phyloP scores from a whole-genome alignment of 352 stramenopile species.

The Phytophthora podocarpi region DNA sequence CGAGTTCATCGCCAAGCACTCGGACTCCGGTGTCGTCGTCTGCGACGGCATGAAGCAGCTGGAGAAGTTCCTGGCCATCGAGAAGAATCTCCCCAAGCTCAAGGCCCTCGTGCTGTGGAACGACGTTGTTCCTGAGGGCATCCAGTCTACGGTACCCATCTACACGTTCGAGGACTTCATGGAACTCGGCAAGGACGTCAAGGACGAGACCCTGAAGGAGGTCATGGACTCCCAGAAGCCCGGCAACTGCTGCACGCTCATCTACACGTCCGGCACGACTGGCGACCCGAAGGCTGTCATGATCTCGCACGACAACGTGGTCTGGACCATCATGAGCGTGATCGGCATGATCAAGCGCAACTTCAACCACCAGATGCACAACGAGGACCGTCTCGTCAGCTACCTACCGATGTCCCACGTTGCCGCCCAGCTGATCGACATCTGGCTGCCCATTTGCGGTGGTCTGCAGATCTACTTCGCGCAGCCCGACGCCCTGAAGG shows the following conservation, averaged over 20 bases:
- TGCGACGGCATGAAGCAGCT: constrained; percentile 93
- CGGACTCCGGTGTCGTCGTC: constrained; percentile 91
- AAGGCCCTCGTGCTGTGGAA: constrained; percentile 96
- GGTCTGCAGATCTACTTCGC: constrained; percentile 88
- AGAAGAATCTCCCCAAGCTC: constrained; percentile 86
- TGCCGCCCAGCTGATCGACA: constrained; percentile 89
- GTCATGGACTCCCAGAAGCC: constrained; percentile 83
- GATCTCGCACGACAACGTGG: constrained; percentile 96
- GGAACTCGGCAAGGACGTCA: constrained; percentile 67
- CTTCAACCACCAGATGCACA: constrained; percentile 62
- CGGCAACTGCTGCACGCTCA: constrained; percentile 89
- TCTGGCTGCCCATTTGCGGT: constrained; percentile 71
- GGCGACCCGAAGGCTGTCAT: constrained; percentile 96
- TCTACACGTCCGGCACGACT: constrained; percentile 96
- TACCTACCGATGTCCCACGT: constrained; percentile 92
- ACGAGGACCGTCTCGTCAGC: constrained; percentile 78
- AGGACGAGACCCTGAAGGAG: constrained; percentile 66
- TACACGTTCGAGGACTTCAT: constrained; percentile 87
- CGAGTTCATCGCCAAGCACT: constrained; percentile 95
- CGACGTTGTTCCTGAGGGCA: constrained; percentile 67
- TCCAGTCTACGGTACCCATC: constrained; percentile 70
- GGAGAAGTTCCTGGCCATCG: constrained; percentile 92
- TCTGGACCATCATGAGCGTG: constrained; percentile 81
- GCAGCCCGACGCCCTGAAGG: constrained; percentile 90
- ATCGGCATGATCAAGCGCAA: constrained; percentile 64